Evolutionary conservation across 495 filamentous ascomycete genomes (phyloP), one percentile per base, ranked within the genome.

Genomic region (Umbilicaria muhlenbergii): DNA sequence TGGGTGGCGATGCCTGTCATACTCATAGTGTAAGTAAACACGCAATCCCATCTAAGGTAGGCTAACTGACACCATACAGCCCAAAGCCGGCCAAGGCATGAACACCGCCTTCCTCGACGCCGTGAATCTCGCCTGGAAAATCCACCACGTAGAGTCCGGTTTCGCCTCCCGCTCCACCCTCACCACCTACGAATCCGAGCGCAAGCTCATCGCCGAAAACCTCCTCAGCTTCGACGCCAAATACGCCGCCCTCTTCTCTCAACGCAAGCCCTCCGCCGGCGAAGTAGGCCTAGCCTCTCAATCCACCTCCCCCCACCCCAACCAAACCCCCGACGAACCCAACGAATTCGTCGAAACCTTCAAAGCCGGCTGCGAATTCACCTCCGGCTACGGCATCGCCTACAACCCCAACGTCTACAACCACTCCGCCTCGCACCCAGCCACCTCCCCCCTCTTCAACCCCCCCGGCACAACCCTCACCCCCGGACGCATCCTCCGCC

Each of bases 121-220:
- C 11, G 66, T 69, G 51, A 87, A 91, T 44, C 72, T 87, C 32
- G 83, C 82, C 15, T 88, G 83, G 83, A 88, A 91, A 58, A 63
- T 91, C 4, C 80, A 73, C 1, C 58, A 70, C 19, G 69, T 88
- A 0, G 56, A 86, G 11, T 70, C 62, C 31, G 77, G 77, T 11
- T 60, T 68, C 35, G 74, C 78, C 2, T 46, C 52, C 11, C 70
- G 70, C 2, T 65, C 64, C 2, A 49, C 86, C 3, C 62, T 87
- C 1, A 59, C 75, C 49, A 83, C 82, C 3, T 89, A 87, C 47
- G 70, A 80, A 6, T 50, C 71, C 4, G 83, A 89, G 57, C 68
- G 83, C 3, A 65, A 76, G 51, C 70, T 70, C 49, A 75, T 78
- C 14, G 82, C 83, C 2, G 65, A 70, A n/a, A 71, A 81, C 40